phyloP scores from a whole-genome alignment of 2,329 filamentous ascomycete species.

The Aurifilum marmelostoma region DNA sequence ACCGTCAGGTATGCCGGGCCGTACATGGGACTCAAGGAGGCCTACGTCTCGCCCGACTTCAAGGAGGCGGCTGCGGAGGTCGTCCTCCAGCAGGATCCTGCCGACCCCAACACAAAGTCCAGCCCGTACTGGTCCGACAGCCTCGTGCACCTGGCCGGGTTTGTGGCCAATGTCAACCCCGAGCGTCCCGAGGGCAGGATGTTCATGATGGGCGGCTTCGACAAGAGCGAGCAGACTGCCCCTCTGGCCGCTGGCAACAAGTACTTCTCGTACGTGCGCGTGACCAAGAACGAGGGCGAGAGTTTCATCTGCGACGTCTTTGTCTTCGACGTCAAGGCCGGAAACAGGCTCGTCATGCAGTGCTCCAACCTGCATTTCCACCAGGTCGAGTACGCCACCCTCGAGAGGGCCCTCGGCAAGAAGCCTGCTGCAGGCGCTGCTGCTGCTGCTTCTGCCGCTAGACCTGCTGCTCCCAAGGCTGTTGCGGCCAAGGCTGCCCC shows the following conservation, averaged over 20 bases:
- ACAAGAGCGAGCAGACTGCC: conserved; percentile 29
- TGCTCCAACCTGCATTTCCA: conserved; percentile 31
- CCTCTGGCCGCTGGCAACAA: conserved; percentile 27
- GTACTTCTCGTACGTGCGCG: conserved; percentile 32
- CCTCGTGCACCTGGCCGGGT: conserved; percentile 32
- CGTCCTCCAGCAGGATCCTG: conserved; percentile 28
- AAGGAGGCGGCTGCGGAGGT: conserved; percentile 31
- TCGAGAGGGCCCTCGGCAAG: conserved; percentile 26
- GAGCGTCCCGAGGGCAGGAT: conserved; percentile 24
- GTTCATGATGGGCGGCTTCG: conserved; percentile 32
- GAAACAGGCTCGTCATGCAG: conserved; percentile 30
- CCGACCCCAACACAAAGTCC: conserved; percentile 22
- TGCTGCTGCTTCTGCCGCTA: conserved; percentile 2
- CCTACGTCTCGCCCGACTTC: conserved; percentile 27
- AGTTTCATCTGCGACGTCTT: conserved; percentile 30
- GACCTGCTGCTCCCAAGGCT: neutral
- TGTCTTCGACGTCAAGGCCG: conserved; percentile 30
- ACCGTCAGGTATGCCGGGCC: conserved; percentile 30
- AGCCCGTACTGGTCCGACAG: conserved; percentile 33
- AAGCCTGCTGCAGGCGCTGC: neutral
- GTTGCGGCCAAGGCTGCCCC: conserved; percentile 7
- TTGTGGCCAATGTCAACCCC: conserved; percentile 30
- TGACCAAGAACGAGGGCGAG: conserved; percentile 28
- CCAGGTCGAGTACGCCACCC: conserved; percentile 29
- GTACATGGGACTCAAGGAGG: conserved; percentile 31